Evolutionary conservation across 106 monocot species (phyloP).

Genomic region (Acorus calamus): DNA sequence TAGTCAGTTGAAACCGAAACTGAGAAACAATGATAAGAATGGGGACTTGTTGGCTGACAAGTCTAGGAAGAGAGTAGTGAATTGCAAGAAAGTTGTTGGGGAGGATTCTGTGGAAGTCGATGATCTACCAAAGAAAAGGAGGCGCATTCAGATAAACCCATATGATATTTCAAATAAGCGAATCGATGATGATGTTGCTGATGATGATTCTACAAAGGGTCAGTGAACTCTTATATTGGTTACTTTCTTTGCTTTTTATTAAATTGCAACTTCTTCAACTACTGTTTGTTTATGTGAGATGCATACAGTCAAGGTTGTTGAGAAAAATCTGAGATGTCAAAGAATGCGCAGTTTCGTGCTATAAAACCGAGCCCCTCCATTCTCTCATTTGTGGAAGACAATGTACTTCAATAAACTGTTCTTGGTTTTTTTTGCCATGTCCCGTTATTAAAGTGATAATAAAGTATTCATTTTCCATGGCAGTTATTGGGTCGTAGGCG

Average conservation of each 20-base stretch:
- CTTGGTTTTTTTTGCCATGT: neutral
- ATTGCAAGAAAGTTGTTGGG: slow-evolving; percentile 19
- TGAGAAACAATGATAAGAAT: slow-evolving; percentile 4
- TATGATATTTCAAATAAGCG: slow-evolving; percentile 73
- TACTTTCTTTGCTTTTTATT: neutral
- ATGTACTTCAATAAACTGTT: slow-evolving; percentile 28
- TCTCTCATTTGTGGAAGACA: slow-evolving; percentile 94
- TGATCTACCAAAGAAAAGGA: slow-evolving; percentile 36
- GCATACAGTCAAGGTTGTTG: slow-evolving; percentile 34
- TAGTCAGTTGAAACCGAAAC: too few relatives aligned
- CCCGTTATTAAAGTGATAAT: neutral
- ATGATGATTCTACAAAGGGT: neutral
- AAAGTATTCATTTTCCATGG: slow-evolving; percentile 9
- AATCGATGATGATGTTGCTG: slow-evolving; percentile 29
- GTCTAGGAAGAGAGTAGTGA: slow-evolving; percentile 39
- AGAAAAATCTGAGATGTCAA: slow-evolving; percentile 59
- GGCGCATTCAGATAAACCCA: slow-evolving; percentile 56
- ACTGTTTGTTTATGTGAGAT: neutral
- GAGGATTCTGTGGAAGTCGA: slow-evolving; percentile 16
- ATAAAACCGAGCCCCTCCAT: slow-evolving; percentile 86
- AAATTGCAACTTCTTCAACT: neutral
- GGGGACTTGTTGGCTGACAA: slow-evolving; percentile 23
- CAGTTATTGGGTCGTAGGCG: slow-evolving; percentile 89
- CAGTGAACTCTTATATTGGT: too few relatives aligned
- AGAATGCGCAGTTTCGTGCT: slow-evolving; percentile 84